Percentiles rank a stretch among this genome's conserved stretches.
Evolutionary conservation across 306 rosid species (phyloP).

Genomic region (Luffa aegyptiaca): DNA sequence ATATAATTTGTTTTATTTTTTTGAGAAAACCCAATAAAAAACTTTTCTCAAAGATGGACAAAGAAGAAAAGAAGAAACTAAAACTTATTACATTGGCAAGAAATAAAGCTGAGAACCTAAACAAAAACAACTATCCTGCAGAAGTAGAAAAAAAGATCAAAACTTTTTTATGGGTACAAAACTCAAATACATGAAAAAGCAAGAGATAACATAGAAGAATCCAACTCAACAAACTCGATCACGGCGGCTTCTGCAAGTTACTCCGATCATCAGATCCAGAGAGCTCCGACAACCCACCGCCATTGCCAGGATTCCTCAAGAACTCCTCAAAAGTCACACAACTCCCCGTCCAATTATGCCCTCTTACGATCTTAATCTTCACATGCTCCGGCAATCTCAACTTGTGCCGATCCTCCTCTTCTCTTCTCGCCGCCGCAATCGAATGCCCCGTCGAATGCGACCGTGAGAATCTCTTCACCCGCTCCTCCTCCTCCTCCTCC

Average conservation of each 20-base stretch:
- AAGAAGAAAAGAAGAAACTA: background rate
- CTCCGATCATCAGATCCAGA: background rate
- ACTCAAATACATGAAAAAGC: background rate
- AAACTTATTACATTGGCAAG: background rate
- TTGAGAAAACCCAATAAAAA: too few species aligned
- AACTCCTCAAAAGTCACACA: slow-evolving; percentile 36
- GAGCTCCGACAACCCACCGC: slow-evolving; percentile 29
- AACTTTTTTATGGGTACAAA: background rate
- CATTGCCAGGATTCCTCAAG: slow-evolving; percentile 5
- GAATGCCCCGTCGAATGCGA: slow-evolving; percentile 80
- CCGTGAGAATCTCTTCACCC: slow-evolving; percentile 20
- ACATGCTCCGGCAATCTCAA: slow-evolving; percentile 44
- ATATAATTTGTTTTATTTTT: too few species aligned
- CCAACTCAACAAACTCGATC: background rate
- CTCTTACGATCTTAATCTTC: slow-evolving; percentile 21
- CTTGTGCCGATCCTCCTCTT: slow-evolving; percentile 29
- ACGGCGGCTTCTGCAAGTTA: background rate
- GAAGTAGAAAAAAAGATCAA: background rate
- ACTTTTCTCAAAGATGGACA: too few species aligned
- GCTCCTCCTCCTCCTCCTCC: background rate
- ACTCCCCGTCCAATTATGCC: slow-evolving; percentile 34
- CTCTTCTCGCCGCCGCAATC: slow-evolving; percentile 24
- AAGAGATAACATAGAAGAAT: background rate
- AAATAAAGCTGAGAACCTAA: background rate
- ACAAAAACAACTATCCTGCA: background rate